Percentiles rank a stretch among this genome's conserved stretches.
Evolutionary conservation across 2,329 filamentous ascomycete species (phyloP).

Genomic region (Microdochium trichocladiopsis): DNA sequence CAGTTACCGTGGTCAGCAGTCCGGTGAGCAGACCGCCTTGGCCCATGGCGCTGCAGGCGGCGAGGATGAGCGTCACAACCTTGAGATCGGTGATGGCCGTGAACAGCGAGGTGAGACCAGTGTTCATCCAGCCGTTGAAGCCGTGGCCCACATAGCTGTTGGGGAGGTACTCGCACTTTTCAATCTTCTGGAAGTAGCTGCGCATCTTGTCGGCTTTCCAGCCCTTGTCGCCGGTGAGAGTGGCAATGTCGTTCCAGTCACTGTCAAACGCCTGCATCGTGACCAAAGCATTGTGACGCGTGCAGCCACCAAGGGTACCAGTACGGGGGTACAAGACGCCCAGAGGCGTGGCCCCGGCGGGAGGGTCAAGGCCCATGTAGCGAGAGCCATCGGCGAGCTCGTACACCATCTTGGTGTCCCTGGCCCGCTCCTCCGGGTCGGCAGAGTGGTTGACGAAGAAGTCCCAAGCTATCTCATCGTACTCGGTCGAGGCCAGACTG

Average conservation of each 20-base stretch:
- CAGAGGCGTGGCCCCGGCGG: constrained; percentile 28
- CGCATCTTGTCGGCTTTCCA: constrained; percentile 56
- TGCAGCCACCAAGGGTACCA: constrained; percentile 40
- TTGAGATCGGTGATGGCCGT: constrained; percentile 36
- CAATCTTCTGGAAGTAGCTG: constrained; percentile 48
- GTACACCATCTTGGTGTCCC: constrained; percentile 46
- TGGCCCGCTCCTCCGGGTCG: constrained; percentile 37
- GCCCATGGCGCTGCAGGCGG: constrained; percentile 36
- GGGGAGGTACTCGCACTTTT: constrained; percentile 46
- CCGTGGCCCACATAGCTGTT: constrained; percentile 40
- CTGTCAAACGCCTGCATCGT: constrained; percentile 49
- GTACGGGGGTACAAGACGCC: constrained; percentile 40
- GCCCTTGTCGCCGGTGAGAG: constrained; percentile 50
- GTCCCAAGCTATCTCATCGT: constrained; percentile 40
- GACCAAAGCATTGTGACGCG: constrained; percentile 55
- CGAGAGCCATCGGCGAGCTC: constrained; percentile 25
- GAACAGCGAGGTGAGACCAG: constrained; percentile 35
- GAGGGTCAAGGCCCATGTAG: constrained; percentile 30
- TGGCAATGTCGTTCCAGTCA: constrained; percentile 52
- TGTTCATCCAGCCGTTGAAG: constrained; percentile 46
- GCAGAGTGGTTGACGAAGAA: constrained; percentile 52
- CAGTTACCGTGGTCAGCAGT: constrained; percentile 13
- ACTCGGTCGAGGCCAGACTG: constrained; percentile 34
- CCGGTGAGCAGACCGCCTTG: constrained; percentile 23
- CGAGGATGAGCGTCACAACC: constrained; percentile 35